A percentile compares a stretch with the other conserved stretches of the same genome.
Evolutionary conservation across 1,284 basidiomycete genomes (phyloP).

Genomic region (Moesziomyces antarcticus): DNA sequence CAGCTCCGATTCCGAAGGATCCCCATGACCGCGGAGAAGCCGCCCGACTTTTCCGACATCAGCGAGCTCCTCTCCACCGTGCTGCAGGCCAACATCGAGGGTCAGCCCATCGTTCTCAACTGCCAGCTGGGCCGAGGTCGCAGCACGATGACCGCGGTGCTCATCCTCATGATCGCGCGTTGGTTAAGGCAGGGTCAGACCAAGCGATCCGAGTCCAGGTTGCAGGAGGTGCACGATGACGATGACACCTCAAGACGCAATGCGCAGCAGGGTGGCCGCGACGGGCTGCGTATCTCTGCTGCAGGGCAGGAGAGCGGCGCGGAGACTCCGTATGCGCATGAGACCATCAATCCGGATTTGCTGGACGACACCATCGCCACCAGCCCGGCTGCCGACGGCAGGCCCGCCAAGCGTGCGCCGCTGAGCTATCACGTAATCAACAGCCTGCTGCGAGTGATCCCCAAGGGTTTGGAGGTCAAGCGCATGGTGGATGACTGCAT

Average conservation of each 20-base stretch:
- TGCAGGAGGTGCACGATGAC: constrained; percentile 25
- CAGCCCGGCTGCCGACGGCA: constrained; percentile 1
- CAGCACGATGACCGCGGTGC: constrained; percentile 87
- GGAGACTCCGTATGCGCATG: constrained; percentile 16
- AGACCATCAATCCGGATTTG: constrained; percentile 39
- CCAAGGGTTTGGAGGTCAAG: constrained; percentile 88
- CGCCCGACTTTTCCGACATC: constrained; percentile 68
- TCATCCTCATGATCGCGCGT: constrained; percentile 84
- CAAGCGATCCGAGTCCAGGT: constrained; percentile 63
- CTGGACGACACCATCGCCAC: constrained; percentile 16
- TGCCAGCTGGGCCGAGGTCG: constrained; percentile 96
- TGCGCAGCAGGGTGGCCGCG: constrained; percentile 1
- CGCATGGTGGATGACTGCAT: constrained; percentile 88
- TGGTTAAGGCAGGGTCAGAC: constrained; percentile 74
- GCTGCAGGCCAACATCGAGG: constrained; percentile 77
- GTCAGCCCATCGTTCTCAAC: constrained; percentile 87
- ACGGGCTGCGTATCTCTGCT: constrained; percentile 15
- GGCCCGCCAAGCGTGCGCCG: constrained; percentile 28
- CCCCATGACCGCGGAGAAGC: constrained; percentile 82
- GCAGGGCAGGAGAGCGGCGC: constrained; percentile 26
- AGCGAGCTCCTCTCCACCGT: constrained; percentile 80
- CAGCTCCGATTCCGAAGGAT: constrained; percentile 84
- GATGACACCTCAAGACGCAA: constrained; percentile 1
- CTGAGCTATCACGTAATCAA: constrained; percentile 75
- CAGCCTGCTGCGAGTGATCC: constrained; percentile 85